Evolutionary conservation across 176 grass and related monocot genomes (phyloP), one percentile per base, ranked within the genome.

Genomic region (Aechmea fasciata): DNA sequence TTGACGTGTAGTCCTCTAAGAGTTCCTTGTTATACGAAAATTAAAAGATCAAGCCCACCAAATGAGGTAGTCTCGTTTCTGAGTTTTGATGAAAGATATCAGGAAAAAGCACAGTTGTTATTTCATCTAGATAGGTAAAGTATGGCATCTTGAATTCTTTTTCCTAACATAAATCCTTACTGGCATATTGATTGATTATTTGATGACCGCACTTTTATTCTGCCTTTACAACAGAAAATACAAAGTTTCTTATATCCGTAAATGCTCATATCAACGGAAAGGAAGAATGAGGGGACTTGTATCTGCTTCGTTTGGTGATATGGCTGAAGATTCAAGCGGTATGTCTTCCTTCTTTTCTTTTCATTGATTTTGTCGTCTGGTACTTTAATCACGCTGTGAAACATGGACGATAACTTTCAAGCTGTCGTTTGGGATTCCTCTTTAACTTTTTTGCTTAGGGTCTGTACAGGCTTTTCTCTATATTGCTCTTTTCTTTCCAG

Each of bases 271-370:
- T 67, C 65, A 69, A 12, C 69, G 79, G 74, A 68, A 78, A 59
- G 26, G 33, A 57, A 77, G 75, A 80, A 74, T 75, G 50, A 85
- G 15, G 26, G 73, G 78, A 52, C 15, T 63, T 1, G 76, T 82
- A 18, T 79, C 79, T 79, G 81, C 88, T 65, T 81, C 82, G 5
- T 91, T 91, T 24, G 84, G 84, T 57, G 84, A 80, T 80, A 75
- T 54, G 19, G 59, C 79, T 12, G 79, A 82, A 48, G 81, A 73
- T 68, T 87, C 84, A 29, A 79, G 63, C 74, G 48, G 88, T 91
- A 75, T 83, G 84, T 79, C 59, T 72, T 62, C 63, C 25, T 55
- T 57, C 3, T 3, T 47, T 33, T 6, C 13, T 48, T 41, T 23
- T 4, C 5, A 22, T 23, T 83, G 26, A 13, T 49, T 49, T 69